phyloP scores from a whole-genome alignment of 179 eudicot species.

The Monotropa hypopitys region DNA sequence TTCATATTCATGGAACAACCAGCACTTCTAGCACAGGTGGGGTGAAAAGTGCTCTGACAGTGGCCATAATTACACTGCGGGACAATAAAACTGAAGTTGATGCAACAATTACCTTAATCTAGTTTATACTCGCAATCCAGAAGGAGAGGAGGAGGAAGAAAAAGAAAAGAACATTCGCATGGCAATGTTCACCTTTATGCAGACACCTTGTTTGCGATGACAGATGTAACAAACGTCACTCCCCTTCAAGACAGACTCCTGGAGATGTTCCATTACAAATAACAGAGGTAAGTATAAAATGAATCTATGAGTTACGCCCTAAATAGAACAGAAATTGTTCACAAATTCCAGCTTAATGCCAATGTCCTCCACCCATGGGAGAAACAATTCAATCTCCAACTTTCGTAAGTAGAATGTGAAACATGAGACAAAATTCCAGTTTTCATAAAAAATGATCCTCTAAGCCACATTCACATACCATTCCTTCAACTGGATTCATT shows the following conservation, averaged over 20 bases:
- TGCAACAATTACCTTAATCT: background rate
- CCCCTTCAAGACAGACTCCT: conserved; percentile 58
- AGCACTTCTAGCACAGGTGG: conserved; percentile 87
- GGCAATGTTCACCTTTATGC: conserved; percentile 51
- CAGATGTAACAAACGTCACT: conserved; percentile 59
- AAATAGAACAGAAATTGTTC: background rate
- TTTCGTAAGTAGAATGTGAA: background rate
- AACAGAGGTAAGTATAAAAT: background rate
- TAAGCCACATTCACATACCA: conserved; percentile 36
- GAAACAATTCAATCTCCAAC: background rate
- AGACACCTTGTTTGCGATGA: conserved; percentile 61
- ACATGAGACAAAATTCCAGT: background rate
- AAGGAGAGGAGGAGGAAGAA: background rate
- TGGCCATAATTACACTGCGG: conserved; percentile 83
- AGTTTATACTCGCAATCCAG: background rate
- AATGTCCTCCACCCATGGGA: background rate
- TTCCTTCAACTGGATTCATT: conserved; percentile 53
- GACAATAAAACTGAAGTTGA: conserved; percentile 11
- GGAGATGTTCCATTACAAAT: conserved; percentile 9
- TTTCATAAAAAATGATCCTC: background rate
- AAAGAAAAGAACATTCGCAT: background rate
- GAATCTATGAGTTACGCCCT: background rate
- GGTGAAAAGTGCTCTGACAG: conserved; percentile 79
- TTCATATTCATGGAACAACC: conserved; percentile 64
- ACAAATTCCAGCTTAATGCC: background rate